Conservation (phyloP, 129 eudicot genomes). For the Arctium lappa region DNA sequence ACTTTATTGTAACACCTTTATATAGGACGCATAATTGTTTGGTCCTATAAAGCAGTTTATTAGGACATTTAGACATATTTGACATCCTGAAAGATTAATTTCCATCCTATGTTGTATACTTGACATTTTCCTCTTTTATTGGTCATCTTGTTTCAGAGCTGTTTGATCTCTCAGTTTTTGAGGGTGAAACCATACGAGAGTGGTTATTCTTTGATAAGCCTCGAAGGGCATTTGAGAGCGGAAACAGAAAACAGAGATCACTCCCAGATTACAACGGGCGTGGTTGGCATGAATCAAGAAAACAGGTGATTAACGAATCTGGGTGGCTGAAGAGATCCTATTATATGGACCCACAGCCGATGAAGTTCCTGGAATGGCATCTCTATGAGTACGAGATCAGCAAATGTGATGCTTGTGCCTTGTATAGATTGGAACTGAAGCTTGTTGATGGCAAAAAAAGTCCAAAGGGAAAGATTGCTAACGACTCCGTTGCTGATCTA, state of each 20-base stretch:
- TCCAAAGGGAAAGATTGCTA: conserved; percentile 61
- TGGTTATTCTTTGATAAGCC: conserved; percentile 98
- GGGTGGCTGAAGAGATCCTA: conserved; percentile 92
- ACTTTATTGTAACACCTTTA: too few species aligned
- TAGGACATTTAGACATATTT: not conserved
- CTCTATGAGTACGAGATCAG: conserved; percentile 81
- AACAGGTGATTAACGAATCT: conserved; percentile 69
- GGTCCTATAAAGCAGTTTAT: not conserved
- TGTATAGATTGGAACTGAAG: conserved; percentile 83
- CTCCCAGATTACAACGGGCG: conserved; percentile 91
- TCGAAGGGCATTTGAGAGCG: conserved; percentile 94
- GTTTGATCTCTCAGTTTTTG: conserved; percentile 71
- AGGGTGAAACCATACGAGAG: conserved; percentile 87
- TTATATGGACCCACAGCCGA: conserved; percentile 98
- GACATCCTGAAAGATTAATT: not conserved
- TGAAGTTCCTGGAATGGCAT: conserved; percentile 75
- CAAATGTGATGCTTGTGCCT: conserved; percentile 64
- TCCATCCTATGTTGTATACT: not conserved
- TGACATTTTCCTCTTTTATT: not conserved
- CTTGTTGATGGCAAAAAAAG: conserved; percentile 72
- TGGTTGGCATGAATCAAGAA: conserved; percentile 99
- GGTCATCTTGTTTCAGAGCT: conserved; percentile 54
- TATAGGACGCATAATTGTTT: too few species aligned
- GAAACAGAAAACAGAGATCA: conserved; percentile 94
- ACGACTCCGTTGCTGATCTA: conserved; percentile 74